A percentile compares a stretch with the other conserved stretches of the same genome.
Conservation (phyloP, 106 monocot species). For the Phalaenopsis aphrodite region DNA sequence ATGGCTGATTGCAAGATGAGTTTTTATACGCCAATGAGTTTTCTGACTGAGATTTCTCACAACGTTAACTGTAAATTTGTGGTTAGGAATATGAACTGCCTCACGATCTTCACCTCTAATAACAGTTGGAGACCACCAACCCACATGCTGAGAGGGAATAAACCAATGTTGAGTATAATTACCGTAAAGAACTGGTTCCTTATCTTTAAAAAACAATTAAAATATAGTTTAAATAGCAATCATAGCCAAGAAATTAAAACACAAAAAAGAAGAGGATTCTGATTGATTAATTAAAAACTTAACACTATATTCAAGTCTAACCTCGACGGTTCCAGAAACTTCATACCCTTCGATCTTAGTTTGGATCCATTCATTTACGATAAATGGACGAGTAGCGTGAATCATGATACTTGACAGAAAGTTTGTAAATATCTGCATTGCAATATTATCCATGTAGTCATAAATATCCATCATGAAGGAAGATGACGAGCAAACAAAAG, state of each 20-base stretch:
- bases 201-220: background rate
- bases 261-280: background rate
- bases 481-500: background rate
- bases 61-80: slow-evolving; percentile 88
- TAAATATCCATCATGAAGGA: background rate
- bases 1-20: slow-evolving; percentile 93
- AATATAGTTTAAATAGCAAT: background rate
- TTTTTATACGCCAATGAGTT: slow-evolving; percentile 98
- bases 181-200: background rate
- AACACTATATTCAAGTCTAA: slow-evolving; percentile 21
- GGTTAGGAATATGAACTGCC: slow-evolving; percentile 97
- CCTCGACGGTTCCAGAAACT: slow-evolving; percentile 96
- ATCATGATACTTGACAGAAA: slow-evolving; percentile 97
- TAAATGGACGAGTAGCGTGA: slow-evolving; percentile 94
- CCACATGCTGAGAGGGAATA: slow-evolving; percentile 63
- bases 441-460: background rate
- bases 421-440: slow-evolving; percentile 91
- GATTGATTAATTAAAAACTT: background rate
- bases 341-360: slow-evolving; percentile 92
- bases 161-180: background rate
- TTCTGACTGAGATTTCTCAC: slow-evolving; percentile 95
- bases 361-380: slow-evolving; percentile 94
- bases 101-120: slow-evolving; percentile 97
- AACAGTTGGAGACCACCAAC: slow-evolving; percentile 98
- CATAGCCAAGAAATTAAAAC: background rate